Conservation (phyloP, 495 filamentous ascomycete species). For the Alectoria sarmentosa region DNA sequence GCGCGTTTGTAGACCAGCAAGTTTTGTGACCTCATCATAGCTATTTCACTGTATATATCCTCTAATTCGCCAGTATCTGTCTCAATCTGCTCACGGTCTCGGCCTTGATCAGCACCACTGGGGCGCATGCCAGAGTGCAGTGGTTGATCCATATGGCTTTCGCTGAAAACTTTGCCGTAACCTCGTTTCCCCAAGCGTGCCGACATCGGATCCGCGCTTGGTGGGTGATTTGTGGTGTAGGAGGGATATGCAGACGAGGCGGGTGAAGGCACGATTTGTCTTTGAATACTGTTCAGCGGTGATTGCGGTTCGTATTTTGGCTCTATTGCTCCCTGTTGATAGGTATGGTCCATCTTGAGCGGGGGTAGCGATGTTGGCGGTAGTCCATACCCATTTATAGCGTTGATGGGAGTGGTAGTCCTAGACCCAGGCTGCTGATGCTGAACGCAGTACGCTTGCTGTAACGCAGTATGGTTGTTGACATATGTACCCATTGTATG, state of each 20-base stretch:
- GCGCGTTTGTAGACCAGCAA: constrained; percentile 25
- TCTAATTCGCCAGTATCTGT: constrained; percentile 24
- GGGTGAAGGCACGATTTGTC: constrained; percentile 11
- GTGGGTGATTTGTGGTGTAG: background rate
- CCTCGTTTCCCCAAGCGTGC: constrained; percentile 20
- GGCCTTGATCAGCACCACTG: constrained; percentile 16
- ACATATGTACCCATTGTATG: constrained; percentile 18
- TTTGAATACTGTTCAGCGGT: constrained; percentile 16
- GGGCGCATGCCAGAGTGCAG: constrained; percentile 26
- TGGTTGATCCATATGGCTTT: constrained; percentile 17
- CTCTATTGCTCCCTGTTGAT: constrained; percentile 10
- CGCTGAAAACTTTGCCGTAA: constrained; percentile 22
- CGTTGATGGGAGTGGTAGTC: constrained; percentile 18
- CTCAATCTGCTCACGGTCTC: constrained; percentile 24
- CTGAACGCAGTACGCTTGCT: constrained; percentile 16
- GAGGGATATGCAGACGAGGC: constrained; percentile 10
- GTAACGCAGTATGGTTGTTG: constrained; percentile 19
- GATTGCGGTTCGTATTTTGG: constrained; percentile 19
- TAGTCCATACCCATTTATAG: constrained; percentile 12
- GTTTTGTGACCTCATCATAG: constrained; percentile 7
- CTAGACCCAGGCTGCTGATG: constrained; percentile 17
- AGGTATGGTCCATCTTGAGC: constrained; percentile 13
- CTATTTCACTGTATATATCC: constrained; percentile 17
- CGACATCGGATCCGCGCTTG: constrained; percentile 1
- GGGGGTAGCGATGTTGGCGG: constrained; percentile 16